Evolutionary conservation across 345 rosid species (phyloP).

Genomic region (Angophora floribunda): DNA sequence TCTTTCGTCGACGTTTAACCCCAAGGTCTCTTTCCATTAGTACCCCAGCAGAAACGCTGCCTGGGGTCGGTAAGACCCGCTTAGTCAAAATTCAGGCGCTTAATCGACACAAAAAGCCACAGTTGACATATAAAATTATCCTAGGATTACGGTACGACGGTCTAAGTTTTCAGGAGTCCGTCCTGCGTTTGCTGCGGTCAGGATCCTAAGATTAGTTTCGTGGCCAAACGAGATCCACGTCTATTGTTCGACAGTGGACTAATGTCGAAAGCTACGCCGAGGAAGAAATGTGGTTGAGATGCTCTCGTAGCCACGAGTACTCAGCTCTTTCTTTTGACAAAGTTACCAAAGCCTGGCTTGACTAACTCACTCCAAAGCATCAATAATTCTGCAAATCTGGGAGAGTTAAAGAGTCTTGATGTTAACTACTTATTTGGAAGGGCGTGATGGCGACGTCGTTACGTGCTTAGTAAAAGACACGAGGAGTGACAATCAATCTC

Average conservation of each 20-base stretch:
- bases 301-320: neutral
- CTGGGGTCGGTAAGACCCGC: neutral
- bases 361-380: neutral
- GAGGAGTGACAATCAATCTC: neutral
- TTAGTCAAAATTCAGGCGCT: neutral
- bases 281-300: too few species aligned
- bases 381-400: neutral
- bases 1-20: neutral
- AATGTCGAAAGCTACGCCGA: neutral
- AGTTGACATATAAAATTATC: neutral
- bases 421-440: neutral
- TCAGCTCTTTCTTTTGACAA: neutral
- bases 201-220: neutral
- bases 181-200: too few species aligned
- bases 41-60: neutral
- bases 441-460: neutral
- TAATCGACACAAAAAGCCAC: neutral
- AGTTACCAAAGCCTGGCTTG: neutral
- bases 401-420: neutral
- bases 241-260: too few species aligned
- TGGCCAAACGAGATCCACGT: neutral
- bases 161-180: too few species aligned
- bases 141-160: too few species aligned
- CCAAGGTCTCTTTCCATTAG: neutral
- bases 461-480: neutral